Evolutionary conservation across 2,329 filamentous ascomycete species (phyloP).

Genomic region (Penicillium expansum): DNA sequence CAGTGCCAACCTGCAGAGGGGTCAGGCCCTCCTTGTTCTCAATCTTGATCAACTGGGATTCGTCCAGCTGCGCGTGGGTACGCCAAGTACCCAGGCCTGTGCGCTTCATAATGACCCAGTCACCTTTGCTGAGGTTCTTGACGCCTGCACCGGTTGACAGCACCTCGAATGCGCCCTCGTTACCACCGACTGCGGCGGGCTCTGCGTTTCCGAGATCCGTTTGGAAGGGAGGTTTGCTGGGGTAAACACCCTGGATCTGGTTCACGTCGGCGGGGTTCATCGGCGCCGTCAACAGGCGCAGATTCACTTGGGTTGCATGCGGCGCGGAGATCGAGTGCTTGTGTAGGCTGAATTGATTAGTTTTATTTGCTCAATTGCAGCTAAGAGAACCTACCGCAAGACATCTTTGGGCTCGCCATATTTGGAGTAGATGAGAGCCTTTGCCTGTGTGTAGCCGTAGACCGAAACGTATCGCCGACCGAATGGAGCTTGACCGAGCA

Average conservation of each 20-base stretch:
- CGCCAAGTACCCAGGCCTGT: conserved; percentile 92
- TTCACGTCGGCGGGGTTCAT: conserved; percentile 99
- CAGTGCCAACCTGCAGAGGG: conserved; percentile 77
- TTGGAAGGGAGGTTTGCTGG: conserved; percentile 74
- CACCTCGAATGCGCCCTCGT: conserved; percentile 94
- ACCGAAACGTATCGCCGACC: conserved; percentile 43
- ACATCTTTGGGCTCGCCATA: conserved; percentile 52
- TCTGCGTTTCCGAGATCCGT: conserved; percentile 71
- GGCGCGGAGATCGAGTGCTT: conserved; percentile 51
- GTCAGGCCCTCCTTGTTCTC: conserved; percentile 68
- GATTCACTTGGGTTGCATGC: conserved; percentile 64
- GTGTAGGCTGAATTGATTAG: conserved; percentile 37
- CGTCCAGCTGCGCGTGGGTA: conserved; percentile 73
- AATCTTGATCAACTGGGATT: conserved; percentile 64
- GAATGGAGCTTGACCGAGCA: conserved; percentile 15
- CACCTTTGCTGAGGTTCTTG: conserved; percentile 66
- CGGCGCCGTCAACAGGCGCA: conserved; percentile 84
- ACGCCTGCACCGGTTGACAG: conserved; percentile 62
- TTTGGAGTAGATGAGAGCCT: conserved; percentile 49
- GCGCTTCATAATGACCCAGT: conserved; percentile 88
- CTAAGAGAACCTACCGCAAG: conserved; percentile 33
- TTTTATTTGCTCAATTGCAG: neutral
- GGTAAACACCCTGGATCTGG: conserved; percentile 95
- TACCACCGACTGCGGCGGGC: conserved; percentile 64
- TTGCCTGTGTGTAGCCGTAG: conserved; percentile 51